phyloP scores from a whole-genome alignment of 2,329 filamentous ascomycete genomes.

The Penicillium sp. region DNA sequence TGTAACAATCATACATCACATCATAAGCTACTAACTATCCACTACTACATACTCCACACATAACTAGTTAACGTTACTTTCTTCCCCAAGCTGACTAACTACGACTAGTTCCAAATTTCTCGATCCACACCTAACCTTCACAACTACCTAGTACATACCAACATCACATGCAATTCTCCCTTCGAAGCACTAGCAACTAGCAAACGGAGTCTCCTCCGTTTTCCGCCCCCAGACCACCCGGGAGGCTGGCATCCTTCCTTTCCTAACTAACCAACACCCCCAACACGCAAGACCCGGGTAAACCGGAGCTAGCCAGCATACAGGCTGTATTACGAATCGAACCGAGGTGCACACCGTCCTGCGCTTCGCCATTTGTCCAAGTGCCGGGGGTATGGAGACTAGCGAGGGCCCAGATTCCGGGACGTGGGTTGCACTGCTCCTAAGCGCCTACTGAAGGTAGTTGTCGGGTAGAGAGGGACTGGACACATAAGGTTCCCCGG shows the following conservation, averaged over 20 bases:
- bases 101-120: not conserved
- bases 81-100: not conserved
- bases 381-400: not conserved
- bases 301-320: not conserved
- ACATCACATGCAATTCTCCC: not conserved
- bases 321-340: not conserved
- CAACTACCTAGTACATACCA: too few species aligned
- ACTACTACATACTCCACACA: not conserved
- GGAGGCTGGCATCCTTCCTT: too few species aligned
- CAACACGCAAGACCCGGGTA: not conserved
- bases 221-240: not conserved
- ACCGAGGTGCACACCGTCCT: not conserved
- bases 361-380: slow-evolving; percentile 1
- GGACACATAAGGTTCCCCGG: not conserved
- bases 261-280: not conserved
- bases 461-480: not conserved
- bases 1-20: not conserved
- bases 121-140: not conserved
- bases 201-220: not conserved
- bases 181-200: not conserved
- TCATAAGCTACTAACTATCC: not conserved
- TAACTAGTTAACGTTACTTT: too few species aligned
- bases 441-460: not conserved
- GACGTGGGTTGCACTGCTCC: not conserved
- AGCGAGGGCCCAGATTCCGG: slow-evolving; percentile 1